phyloP scores from a whole-genome alignment of 2,329 filamentous ascomycete genomes.

The Aspergillus transmontanensis region DNA sequence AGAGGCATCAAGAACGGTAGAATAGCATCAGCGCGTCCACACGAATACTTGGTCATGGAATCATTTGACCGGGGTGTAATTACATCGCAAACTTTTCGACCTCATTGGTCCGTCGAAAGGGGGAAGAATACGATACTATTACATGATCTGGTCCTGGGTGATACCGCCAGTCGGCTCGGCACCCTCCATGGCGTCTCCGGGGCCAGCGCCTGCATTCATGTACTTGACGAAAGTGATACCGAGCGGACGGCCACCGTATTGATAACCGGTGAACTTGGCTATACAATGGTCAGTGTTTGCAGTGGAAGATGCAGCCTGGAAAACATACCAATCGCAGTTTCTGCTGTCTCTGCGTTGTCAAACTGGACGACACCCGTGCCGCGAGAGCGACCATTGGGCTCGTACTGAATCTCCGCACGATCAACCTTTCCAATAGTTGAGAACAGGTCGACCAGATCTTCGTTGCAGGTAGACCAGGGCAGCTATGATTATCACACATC shows the following conservation, averaged over 20 bases:
- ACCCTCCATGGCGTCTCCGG: constrained; percentile 77
- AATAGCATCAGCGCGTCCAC: not conserved
- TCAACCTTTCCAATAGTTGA: constrained; percentile 97
- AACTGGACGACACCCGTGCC: constrained; percentile 97
- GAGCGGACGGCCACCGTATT: constrained; percentile 92
- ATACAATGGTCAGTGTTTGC: not conserved
- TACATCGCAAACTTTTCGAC: constrained; percentile 14
- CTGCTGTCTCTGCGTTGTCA: constrained; percentile 77
- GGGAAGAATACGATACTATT: constrained; percentile 26
- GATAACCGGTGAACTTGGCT: constrained; percentile 96
- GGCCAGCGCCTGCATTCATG: constrained; percentile 65
- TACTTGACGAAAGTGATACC: constrained; percentile 95
- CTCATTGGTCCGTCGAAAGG: not conserved
- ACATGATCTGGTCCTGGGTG: constrained; percentile 99
- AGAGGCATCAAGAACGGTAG: constrained; percentile 7
- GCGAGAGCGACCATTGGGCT: constrained; percentile 90
- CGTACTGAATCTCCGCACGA: constrained; percentile 98
- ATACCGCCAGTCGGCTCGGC: constrained; percentile 68
- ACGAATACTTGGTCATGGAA: constrained; percentile 1
- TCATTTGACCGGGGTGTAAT: not conserved
- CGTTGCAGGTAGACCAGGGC: constrained; percentile 98
- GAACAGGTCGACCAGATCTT: constrained; percentile 94
- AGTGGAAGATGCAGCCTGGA: not conserved
- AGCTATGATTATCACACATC: constrained; percentile 59
- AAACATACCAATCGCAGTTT: constrained; percentile 76